These are phyloP conservation scores for Craterostigma plantagineum DNA, from an alignment of 257 asterid genomes.

Conservation along the genomic window DNA sequence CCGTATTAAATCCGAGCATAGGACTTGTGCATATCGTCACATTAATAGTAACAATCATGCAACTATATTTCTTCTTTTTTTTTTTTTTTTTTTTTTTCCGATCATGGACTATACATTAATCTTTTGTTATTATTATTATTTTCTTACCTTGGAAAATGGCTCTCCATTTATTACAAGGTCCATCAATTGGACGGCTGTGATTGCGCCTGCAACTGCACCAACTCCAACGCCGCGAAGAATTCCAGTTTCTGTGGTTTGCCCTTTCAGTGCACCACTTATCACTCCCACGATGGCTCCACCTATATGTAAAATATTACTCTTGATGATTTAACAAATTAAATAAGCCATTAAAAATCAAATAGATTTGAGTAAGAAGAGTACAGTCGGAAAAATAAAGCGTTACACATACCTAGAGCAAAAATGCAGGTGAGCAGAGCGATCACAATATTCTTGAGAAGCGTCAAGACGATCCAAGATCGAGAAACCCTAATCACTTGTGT, in stretches of 20 bases:
- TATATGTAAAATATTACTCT: conserved; percentile 1
- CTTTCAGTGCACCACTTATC: conserved; percentile 70
- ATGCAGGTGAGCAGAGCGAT: not conserved
- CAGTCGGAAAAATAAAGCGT: not conserved
- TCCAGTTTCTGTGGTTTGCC: conserved; percentile 91
- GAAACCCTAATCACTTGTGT: not conserved
- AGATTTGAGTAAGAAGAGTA: too few relatives aligned
- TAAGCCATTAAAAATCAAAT: too few relatives aligned
- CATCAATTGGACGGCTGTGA: conserved; percentile 71
- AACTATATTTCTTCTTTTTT: too few relatives aligned
- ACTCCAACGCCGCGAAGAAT: conserved; percentile 72
- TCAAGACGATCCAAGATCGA: not conserved
- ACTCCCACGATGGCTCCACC: conserved; percentile 79
- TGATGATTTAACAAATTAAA: too few relatives aligned
- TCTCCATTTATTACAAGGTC: conserved; percentile 64
- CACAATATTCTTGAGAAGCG: not conserved
- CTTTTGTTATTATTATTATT: too few relatives aligned
- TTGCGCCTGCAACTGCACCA: conserved; percentile 74
- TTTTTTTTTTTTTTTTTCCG: not conserved
- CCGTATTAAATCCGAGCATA: too few relatives aligned
- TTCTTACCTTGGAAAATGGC: conserved; percentile 87
- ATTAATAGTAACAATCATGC: too few relatives aligned
- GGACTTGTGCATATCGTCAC: not conserved
- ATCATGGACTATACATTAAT: too few relatives aligned
- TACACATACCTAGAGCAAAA: conserved; percentile 3